Base-by-base conservation (phyloP, 208 protist genomes). In the Phytomonas sp. region DNA sequence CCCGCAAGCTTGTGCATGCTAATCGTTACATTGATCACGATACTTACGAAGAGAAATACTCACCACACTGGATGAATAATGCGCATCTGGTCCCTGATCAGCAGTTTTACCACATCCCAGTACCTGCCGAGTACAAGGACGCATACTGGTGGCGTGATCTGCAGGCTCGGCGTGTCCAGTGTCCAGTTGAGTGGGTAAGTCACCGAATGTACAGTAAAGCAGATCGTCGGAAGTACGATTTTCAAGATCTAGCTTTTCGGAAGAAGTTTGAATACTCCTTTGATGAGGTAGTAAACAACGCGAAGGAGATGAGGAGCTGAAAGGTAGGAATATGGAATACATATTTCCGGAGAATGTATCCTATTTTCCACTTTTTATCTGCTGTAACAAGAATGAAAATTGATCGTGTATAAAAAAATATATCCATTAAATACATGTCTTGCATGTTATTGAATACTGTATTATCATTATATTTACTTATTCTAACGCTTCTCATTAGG, bases 111-210 rank as follows among this genome's bases (percentile, higher is more conserved):
- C 67, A 87, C 61, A 83, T 94, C 56, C 88, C 89, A 17, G 80
- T 97, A 8, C 92, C 92, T 4, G 68, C 75, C 32, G 88, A 95
- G 76, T 94, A 91, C 78, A 89, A 89, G 73, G 92, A 97, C 56
- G 89, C 92, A n/a, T 97, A 97, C 75, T 97, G 92, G 92, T 95
- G 88, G 85, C 77, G 92, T 32, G 92, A 97, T 65, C 75, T 94
- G 60, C 92, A 94, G 75, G 87, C 92, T 0, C 92, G 92, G 26
- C 85, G 88, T 30, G 80, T 95, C 51, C 92, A 97, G 71, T 96
- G 91, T 71, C 91, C 91, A 9, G 75, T 77, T n/a, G 88, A 94
- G 56, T 96, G 91, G 91, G 91, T 96, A 13, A 71, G 78, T 30
- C 80, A 90, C 59, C 82, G 91, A 67, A 94, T 94, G 91, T 83